Conservation (phyloP, 768 basidiomycete genomes). For the Mycena haematopus region DNA sequence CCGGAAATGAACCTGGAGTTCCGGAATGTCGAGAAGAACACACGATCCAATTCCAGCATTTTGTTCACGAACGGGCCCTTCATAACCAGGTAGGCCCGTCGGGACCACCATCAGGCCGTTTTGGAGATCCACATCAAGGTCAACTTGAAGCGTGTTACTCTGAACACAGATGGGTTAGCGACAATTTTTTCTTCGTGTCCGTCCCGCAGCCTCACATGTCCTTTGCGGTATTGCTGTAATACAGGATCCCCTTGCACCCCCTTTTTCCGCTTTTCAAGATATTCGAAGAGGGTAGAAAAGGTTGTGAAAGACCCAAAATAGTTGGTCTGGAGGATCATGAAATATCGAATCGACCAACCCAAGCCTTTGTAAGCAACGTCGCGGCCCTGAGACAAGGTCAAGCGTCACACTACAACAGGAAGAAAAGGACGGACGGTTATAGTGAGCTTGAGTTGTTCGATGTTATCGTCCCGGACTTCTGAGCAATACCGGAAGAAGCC, state of each 20-base stretch:
- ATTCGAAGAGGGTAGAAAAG: conserved; percentile 88
- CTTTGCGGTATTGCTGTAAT: conserved; percentile 77
- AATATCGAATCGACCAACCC: conserved; percentile 89
- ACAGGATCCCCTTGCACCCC: conserved; percentile 82
- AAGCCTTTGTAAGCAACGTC: conserved; percentile 70
- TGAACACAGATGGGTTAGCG: conserved; percentile 38
- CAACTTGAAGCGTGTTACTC: conserved; percentile 86
- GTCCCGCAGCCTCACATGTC: conserved; percentile 62
- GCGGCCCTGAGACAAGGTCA: conserved; percentile 45
- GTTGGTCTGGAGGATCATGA: conserved; percentile 91
- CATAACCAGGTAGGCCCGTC: conserved; percentile 69
- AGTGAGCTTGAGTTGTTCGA: conserved; percentile 78
- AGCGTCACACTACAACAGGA: neutral
- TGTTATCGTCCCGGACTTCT: conserved; percentile 66
- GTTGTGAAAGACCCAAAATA: conserved; percentile 95
- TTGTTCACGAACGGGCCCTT: conserved; percentile 37
- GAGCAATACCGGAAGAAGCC: conserved; percentile 81
- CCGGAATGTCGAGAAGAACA: conserved; percentile 63
- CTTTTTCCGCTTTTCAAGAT: conserved; percentile 68
- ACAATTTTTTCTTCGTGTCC: neutral
- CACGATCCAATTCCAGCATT: conserved; percentile 57
- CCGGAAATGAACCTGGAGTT: conserved; percentile 77
- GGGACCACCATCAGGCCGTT: conserved; percentile 68
- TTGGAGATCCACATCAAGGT: conserved; percentile 59
- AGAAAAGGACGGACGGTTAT: conserved; percentile 56